Evolutionary conservation across 164 flowering plant species (phyloP).

Genomic region (Hamamelis virginiana): DNA sequence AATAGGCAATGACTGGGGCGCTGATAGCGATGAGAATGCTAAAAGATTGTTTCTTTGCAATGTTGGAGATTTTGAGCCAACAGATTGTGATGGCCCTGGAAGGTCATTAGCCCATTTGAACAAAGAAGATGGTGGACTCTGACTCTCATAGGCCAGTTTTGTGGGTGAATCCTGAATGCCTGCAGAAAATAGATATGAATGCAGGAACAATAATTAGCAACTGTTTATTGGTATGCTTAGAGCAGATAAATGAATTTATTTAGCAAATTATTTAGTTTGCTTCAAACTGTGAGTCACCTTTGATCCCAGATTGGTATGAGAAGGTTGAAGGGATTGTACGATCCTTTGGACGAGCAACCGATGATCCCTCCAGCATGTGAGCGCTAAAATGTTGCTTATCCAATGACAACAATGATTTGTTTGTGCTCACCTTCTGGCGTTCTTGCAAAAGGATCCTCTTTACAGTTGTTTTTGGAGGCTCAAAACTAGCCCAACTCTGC

Average conservation of each 20-base stretch:
- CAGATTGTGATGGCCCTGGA: slow-evolving; percentile 23
- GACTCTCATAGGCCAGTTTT: slow-evolving; percentile 26
- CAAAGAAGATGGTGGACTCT: slow-evolving; percentile 25
- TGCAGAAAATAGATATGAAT: slow-evolving; percentile 18
- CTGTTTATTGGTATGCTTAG: background rate
- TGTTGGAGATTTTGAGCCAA: slow-evolving; percentile 23
- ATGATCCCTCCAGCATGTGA: slow-evolving; percentile 24
- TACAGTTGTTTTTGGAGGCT: slow-evolving; percentile 83
- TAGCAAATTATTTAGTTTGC: background rate
- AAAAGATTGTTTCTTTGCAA: slow-evolving; percentile 18
- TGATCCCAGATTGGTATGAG: slow-evolving; percentile 16
- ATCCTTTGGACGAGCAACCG: slow-evolving; percentile 16
- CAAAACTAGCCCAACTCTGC: slow-evolving; percentile 78
- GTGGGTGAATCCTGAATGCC: slow-evolving; percentile 28
- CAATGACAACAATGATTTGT: slow-evolving; percentile 26
- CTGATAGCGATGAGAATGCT: slow-evolving; percentile 14
- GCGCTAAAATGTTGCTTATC: slow-evolving; percentile 25
- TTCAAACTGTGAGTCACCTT: slow-evolving; percentile 23
- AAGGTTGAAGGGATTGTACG: slow-evolving; percentile 23
- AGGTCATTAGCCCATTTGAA: slow-evolving; percentile 34
- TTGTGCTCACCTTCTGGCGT: slow-evolving; percentile 22
- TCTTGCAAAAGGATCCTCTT: slow-evolving; percentile 61
- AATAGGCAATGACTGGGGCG: slow-evolving; percentile 16
- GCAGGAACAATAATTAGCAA: slow-evolving; percentile 1
- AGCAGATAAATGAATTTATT: background rate